Percentiles rank a stretch among this genome's conserved stretches.
Evolutionary conservation across 2,329 filamentous ascomycete genomes (phyloP).

Genomic region (Cladosporium sphaerospermum): DNA sequence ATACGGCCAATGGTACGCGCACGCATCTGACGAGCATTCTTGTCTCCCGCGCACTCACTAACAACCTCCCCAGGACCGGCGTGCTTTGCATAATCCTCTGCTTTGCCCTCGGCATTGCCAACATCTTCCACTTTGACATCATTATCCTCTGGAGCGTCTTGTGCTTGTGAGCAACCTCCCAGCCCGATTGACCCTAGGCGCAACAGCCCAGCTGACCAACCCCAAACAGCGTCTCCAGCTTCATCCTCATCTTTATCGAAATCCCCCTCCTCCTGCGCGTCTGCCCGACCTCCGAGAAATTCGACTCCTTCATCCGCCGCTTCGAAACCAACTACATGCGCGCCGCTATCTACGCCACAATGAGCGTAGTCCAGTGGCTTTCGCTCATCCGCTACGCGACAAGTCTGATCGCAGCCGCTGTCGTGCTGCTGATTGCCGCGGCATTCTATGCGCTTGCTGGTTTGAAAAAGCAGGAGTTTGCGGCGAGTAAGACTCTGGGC

Average conservation of each 20-base stretch:
- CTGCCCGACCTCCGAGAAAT: slow-evolving; percentile 85
- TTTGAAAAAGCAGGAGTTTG: slow-evolving; percentile 76
- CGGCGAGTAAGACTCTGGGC: slow-evolving; percentile 91
- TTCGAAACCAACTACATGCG: slow-evolving; percentile 98
- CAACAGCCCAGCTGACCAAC: too few relatives aligned
- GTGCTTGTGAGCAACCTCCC: slow-evolving; percentile 39
- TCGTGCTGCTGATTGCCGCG: slow-evolving; percentile 70
- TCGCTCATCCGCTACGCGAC: slow-evolving; percentile 60
- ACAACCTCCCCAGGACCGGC: slow-evolving; percentile 38
- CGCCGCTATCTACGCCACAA: slow-evolving; percentile 73
- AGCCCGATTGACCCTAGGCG: too few relatives aligned
- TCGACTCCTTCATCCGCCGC: slow-evolving; percentile 82
- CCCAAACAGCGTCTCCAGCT: slow-evolving; percentile 37
- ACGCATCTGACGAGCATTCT: neutral
- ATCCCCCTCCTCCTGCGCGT: slow-evolving; percentile 93
- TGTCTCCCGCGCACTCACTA: neutral
- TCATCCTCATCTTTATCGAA: slow-evolving; percentile 53
- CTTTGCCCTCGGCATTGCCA: slow-evolving; percentile 62
- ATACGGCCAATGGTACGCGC: slow-evolving; percentile 61
- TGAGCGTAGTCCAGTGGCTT: slow-evolving; percentile 80
- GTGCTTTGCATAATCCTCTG: slow-evolving; percentile 59
- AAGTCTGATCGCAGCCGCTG: slow-evolving; percentile 77
- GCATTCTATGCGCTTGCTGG: slow-evolving; percentile 76
- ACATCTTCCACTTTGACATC: slow-evolving; percentile 57
- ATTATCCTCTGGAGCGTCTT: slow-evolving; percentile 56